phyloP scores from a whole-genome alignment of 148 eudicot species.

The Amaranthus cruentus region DNA sequence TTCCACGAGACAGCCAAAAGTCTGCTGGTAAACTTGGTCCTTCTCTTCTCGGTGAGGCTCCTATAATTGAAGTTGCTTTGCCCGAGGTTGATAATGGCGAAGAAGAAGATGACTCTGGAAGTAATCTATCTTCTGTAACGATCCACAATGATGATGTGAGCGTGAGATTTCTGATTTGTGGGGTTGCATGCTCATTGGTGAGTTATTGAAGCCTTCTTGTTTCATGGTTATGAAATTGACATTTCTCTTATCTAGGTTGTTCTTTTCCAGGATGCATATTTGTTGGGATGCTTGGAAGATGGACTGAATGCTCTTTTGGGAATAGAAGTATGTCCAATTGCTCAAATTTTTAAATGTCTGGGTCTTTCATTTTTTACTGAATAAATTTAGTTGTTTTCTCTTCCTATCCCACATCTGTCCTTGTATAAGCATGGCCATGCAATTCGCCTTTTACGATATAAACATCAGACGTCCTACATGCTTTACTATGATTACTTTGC shows the following conservation, averaged over 20 bases:
- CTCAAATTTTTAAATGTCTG: background rate
- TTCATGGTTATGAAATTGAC: conserved; percentile 12
- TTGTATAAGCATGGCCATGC: background rate
- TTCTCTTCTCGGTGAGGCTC: conserved; percentile 77
- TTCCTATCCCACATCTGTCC: background rate
- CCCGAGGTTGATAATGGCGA: conserved; percentile 58
- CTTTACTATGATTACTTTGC: background rate
- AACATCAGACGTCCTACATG: background rate
- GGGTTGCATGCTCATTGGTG: conserved; percentile 62
- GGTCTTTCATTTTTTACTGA: background rate
- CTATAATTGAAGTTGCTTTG: conserved; percentile 52
- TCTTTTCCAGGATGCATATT: conserved; percentile 59
- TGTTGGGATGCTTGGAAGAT: conserved; percentile 78
- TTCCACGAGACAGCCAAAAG: conserved; percentile 32
- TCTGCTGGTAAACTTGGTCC: conserved; percentile 54
- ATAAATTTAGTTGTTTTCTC: background rate
- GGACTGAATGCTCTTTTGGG: conserved; percentile 85
- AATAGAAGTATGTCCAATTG: conserved; percentile 69
- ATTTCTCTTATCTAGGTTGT: conserved; percentile 16
- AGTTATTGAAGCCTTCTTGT: conserved; percentile 25
- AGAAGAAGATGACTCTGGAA: conserved; percentile 57
- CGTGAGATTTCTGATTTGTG: conserved; percentile 81
- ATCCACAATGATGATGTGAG: conserved; percentile 79
- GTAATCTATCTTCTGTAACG: conserved; percentile 62
- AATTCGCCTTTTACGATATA: background rate